Evolutionary conservation across 108 stramenopile genomes (phyloP).

Genomic region (Fragilaria crotonensis): DNA sequence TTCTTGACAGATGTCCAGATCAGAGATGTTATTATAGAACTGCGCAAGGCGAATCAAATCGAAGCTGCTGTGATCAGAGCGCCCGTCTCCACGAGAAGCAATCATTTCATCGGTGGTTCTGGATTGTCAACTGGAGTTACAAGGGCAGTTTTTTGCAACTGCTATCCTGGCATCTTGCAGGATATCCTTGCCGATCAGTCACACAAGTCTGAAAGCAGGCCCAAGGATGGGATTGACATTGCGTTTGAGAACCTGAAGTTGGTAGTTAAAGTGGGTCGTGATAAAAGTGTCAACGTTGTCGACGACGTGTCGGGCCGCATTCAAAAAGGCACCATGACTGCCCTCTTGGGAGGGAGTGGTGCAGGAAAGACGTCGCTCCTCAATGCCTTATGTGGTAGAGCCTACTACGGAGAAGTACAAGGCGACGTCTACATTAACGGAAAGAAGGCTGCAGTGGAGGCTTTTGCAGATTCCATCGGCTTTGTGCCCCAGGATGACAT

Average conservation of each 20-base stretch:
- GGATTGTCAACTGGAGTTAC: too few relatives aligned
- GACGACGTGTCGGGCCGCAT: constrained; percentile 37
- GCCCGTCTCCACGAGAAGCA: background rate
- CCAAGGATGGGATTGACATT: constrained; percentile 28
- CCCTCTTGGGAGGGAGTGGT: constrained; percentile 26
- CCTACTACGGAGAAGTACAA: constrained; percentile 45
- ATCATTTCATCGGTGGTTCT: constrained; percentile 1
- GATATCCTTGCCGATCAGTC: constrained; percentile 17
- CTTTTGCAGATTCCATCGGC: constrained; percentile 21
- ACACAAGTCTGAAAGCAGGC: too few relatives aligned
- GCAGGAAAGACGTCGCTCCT: constrained; percentile 49
- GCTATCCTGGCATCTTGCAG: constrained; percentile 28
- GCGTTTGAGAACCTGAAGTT: constrained; percentile 34
- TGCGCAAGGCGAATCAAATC: background rate
- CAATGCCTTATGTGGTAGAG: constrained; percentile 63
- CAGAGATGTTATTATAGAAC: constrained; percentile 7
- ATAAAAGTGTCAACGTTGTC: constrained; percentile 28
- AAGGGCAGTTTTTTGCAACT: constrained; percentile 26
- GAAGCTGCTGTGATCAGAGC: background rate
- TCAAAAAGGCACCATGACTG: constrained; percentile 38
- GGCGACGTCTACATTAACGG: constrained; percentile 64
- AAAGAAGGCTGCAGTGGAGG: constrained; percentile 18
- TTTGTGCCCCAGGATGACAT: constrained; percentile 70
- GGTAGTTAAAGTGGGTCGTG: constrained; percentile 23
- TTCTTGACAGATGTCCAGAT: constrained; percentile 39